These are phyloP conservation scores for Phenoliferia sp. DNA, from an alignment of 1,284 basidiomycete species.

Conservation along the genomic window DNA sequence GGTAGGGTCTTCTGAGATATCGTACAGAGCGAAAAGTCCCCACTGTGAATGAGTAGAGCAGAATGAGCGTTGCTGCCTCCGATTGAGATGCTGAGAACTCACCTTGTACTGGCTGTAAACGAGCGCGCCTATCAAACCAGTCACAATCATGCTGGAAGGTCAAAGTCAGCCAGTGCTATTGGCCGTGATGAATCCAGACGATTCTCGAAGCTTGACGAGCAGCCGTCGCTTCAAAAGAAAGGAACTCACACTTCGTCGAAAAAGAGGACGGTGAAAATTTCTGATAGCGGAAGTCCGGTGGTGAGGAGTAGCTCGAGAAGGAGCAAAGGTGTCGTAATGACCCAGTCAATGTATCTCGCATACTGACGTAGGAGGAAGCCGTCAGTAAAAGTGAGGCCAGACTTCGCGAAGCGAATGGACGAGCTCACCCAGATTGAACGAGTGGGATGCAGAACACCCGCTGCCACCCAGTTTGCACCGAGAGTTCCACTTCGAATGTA, in stretches of 20 bases:
- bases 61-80: too few species aligned
- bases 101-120: slow-evolving; percentile 52
- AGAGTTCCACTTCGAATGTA: slow-evolving; percentile 43
- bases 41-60: too few species aligned
- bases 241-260: too few species aligned
- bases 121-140: slow-evolving; percentile 53
- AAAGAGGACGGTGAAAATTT: slow-evolving; percentile 54
- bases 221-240: too few species aligned
- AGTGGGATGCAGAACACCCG: slow-evolving; percentile 37
- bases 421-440: slow-evolving; percentile 55
- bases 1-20: too few species aligned
- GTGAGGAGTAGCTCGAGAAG: slow-evolving; percentile 53
- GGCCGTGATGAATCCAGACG: too few species aligned
- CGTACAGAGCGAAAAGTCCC: too few species aligned
- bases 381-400: too few species aligned
- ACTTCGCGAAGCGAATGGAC: too few species aligned
- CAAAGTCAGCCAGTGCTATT: too few species aligned
- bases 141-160: slow-evolving; percentile 54
- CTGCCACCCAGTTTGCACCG: slow-evolving; percentile 30
- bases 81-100: slow-evolving; percentile 42
- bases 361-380: too few species aligned
- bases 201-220: too few species aligned
- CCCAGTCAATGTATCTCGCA: slow-evolving; percentile 54
- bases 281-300: slow-evolving; percentile 53
- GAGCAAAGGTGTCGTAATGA: slow-evolving; percentile 54